Evolutionary conservation across 805 yeast genomes (phyloP), one percentile per base, ranked within the genome.

Genomic region (Metschnikowia henanensis): DNA sequence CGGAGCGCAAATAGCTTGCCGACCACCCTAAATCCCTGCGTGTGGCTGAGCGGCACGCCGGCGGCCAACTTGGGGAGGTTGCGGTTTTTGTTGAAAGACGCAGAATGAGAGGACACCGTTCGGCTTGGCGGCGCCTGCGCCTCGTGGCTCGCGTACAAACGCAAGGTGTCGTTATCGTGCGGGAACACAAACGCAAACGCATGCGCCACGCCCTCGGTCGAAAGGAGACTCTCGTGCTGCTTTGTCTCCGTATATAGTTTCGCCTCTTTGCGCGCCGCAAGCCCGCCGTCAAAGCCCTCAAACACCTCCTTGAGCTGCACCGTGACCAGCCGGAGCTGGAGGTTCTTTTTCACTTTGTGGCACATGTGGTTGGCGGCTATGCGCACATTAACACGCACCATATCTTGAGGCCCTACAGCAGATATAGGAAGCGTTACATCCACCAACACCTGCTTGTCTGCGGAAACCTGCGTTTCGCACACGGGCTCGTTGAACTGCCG

Each of bases 351-450:
- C 13, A 65, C 51, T 20, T 56, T 57, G 45, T 64, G 59, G 50
- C 61, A 57, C 28, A 56, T 44, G 4, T 65, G 52, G 53, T 72
- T 78, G 35, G 73, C 75, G 51, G 64, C 62, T 1, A 80, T 56
- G 30, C 70, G 70, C 16, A 73, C 52, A 25, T 60, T 56, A 5
- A 80, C 39, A 6, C 56, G 51, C 6, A 81, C 55, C 6, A 63
- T 60, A 55, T 83, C 89, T 39, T 68, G 69, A 0, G 83, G 83
- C 1, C 86, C 83, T n/a, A 81, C 70, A 25, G 83, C 75, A 5
- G 80, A 69, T 5, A 71, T 69, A 1, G 81, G 78, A 16, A 82
- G 51, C 6, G 65, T 61, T 37, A 76, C 65, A 18, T 75, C 77
- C 7, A 76, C 66, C 25, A 73, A 54, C 9, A 77, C 68, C 46